These are phyloP conservation scores for Podaxis pistillaris DNA, from an alignment of 768 basidiomycete genomes.

Conservation along the genomic window DNA sequence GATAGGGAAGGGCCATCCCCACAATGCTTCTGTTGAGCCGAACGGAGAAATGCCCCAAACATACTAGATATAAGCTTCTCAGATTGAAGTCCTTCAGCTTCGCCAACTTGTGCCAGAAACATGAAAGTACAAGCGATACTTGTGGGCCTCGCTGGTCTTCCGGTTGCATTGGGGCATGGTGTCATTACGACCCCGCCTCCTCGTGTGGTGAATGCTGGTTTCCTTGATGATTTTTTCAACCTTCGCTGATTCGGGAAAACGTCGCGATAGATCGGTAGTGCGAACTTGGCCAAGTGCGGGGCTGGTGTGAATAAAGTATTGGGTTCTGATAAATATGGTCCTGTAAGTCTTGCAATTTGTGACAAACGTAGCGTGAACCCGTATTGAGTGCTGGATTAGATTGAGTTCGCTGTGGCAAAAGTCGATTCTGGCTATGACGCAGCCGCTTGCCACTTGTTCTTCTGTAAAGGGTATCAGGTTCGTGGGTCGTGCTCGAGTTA, in stretches of 20 bases:
- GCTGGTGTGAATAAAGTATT: constrained; percentile 26
- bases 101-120: not conserved
- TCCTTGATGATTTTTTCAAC: not conserved
- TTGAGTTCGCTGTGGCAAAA: constrained; percentile 29
- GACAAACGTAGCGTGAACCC: not conserved
- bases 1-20: not conserved
- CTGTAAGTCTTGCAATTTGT: constrained; percentile 22
- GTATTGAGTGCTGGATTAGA: constrained; percentile 18
- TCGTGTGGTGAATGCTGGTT: constrained; percentile 22
- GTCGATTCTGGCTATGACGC: constrained; percentile 30
- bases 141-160: constrained; percentile 9
- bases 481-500: not conserved
- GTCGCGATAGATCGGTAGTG: constrained; percentile 27
- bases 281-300: constrained; percentile 31
- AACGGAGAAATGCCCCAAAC: not conserved
- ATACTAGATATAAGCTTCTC: not conserved
- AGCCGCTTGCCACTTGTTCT: constrained; percentile 31
- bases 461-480: constrained; percentile 33
- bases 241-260: not conserved
- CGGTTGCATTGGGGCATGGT: constrained; percentile 24
- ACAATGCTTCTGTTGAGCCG: constrained; percentile 3
- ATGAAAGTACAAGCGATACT: constrained; percentile 1
- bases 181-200: constrained; percentile 28
- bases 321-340: constrained; percentile 28
- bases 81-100: not conserved